These are phyloP conservation scores for Gigaspora rosea DNA, from an alignment of 192 early-diverging fungal species.

Conservation along the genomic window DNA sequence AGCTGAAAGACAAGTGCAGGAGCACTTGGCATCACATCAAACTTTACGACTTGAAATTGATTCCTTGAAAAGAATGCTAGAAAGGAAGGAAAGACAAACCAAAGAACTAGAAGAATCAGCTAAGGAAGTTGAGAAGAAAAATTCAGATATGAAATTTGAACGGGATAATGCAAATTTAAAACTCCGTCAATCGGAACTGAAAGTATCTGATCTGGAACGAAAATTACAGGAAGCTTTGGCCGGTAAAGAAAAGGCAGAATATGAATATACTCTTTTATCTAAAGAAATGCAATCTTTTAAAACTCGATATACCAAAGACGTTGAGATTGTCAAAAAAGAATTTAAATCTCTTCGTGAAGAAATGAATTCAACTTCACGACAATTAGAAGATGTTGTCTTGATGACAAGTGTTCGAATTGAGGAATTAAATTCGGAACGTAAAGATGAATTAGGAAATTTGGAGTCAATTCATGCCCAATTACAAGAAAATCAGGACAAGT, in stretches of 20 bases:
- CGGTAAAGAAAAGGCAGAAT: conserved; percentile 26
- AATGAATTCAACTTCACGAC: conserved; percentile 17
- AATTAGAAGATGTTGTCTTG: conserved; percentile 30
- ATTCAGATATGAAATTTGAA: conserved; percentile 32
- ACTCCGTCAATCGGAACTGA: conserved; percentile 31
- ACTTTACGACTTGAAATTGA: conserved; percentile 26
- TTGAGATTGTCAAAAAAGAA: conserved; percentile 28
- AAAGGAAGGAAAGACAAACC: conserved; percentile 29
- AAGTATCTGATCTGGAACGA: conserved; percentile 26
- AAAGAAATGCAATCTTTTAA: conserved; percentile 32
- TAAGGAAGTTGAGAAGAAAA: conserved; percentile 25
- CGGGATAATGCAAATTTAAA: conserved; percentile 30
- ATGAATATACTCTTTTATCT: conserved; percentile 31
- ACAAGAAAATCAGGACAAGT: conserved; percentile 33
- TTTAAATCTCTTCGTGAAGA: conserved; percentile 21
- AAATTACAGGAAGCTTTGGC: conserved; percentile 28
- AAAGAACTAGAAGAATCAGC: conserved; percentile 25
- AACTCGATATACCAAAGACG: conserved; percentile 23
- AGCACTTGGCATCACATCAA: conserved; percentile 28
- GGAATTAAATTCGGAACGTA: conserved; percentile 26
- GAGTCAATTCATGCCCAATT: conserved; percentile 19
- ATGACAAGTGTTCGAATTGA: conserved; percentile 27
- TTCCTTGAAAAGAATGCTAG: conserved; percentile 30
- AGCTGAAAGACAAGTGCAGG: conserved; percentile 28
- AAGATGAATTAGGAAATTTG: conserved; percentile 10